Evolutionary conservation across 2,329 filamentous ascomycete genomes (phyloP), one percentile per base, ranked within the genome.

Genomic region (Diaporthe australafricana): DNA sequence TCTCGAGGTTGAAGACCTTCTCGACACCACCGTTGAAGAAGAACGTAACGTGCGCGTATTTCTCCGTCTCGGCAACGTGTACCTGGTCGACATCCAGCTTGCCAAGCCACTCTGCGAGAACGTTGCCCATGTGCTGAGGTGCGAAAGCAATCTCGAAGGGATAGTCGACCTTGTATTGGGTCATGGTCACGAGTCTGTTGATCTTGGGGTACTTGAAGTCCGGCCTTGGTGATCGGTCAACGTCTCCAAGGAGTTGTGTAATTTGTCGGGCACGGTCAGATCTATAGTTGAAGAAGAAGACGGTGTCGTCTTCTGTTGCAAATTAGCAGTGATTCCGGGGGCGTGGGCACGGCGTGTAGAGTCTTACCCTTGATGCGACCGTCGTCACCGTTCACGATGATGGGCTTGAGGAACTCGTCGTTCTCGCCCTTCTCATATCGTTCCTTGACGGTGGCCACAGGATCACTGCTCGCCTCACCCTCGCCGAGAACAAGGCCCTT

Each of bases 281-380:
- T 80, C 96, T 94, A 89, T 99, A 99, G 91, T 99, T 99, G 93
- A 99, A 99, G 91, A 98, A 98, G 90, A 98, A 98, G 79, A 98
- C 89, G 68, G 94, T 96, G 81, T 99, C 96, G 76, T 93, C 89
- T 80, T 98, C 95, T 95, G 75, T 30, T 45, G 68, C 60, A 35
- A 5, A 73, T 76, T 73, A 75, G 74, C 65, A 53, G 45, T 35
- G 30, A 11, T 14, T 3, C 17, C 11, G 8, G 1, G 1, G 12
- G 5, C 55, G 40, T 14, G 25, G 27, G 47, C 17, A 45, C n/a
- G 11, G 0, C 27, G 11, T 2, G n/a, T 14, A 2, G 25, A 27
- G 27, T 76, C 85, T 77, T 84, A 93, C 93, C 93, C 87, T 98
- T 91, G 81, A 99, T 92, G 78, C 96, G 93, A 74, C 89, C 88